Conservation (phyloP, 768 basidiomycete species). For the Leccinellum luteum region DNA sequence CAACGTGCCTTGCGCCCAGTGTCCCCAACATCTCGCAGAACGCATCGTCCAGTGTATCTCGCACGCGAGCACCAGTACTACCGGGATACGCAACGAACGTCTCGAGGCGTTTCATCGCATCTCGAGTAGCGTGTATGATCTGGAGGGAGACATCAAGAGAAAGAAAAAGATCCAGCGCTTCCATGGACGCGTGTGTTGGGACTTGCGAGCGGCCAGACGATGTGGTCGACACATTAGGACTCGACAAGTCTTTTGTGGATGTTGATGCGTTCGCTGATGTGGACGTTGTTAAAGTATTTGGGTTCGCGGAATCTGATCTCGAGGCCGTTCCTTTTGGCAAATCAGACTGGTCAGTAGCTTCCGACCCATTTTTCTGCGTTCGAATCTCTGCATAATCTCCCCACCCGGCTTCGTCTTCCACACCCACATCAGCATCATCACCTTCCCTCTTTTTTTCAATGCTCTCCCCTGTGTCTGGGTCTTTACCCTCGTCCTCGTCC, state of each 20-base stretch:
- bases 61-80: slow-evolving; percentile 79
- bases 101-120: slow-evolving; percentile 88
- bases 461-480: slow-evolving; percentile 4
- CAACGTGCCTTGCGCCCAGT: slow-evolving; percentile 75
- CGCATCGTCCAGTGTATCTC: slow-evolving; percentile 91
- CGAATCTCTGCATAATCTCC: slow-evolving; percentile 18
- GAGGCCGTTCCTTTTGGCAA: background rate
- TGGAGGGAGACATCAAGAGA: slow-evolving; percentile 90
- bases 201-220: slow-evolving; percentile 9
- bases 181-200: slow-evolving; percentile 14
- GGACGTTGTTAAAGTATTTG: background rate
- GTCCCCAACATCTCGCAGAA: slow-evolving; percentile 83
- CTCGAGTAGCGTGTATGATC: slow-evolving; percentile 90
- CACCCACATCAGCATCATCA: background rate
- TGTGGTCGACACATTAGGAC: background rate
- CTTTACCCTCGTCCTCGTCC: slow-evolving; percentile 40
- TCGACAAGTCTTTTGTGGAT: background rate
- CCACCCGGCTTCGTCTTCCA: slow-evolving; percentile 26
- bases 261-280: background rate
- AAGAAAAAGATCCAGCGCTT: slow-evolving; percentile 77
- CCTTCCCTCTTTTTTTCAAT: background rate
- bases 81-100: slow-evolving; percentile 88
- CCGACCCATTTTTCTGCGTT: background rate
- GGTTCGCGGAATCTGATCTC: background rate
- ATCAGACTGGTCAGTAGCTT: background rate